Evolutionary conservation across 208 protist species (phyloP), one percentile per base, ranked within the genome.

Genomic region (Trypanosoma cruzi): DNA sequence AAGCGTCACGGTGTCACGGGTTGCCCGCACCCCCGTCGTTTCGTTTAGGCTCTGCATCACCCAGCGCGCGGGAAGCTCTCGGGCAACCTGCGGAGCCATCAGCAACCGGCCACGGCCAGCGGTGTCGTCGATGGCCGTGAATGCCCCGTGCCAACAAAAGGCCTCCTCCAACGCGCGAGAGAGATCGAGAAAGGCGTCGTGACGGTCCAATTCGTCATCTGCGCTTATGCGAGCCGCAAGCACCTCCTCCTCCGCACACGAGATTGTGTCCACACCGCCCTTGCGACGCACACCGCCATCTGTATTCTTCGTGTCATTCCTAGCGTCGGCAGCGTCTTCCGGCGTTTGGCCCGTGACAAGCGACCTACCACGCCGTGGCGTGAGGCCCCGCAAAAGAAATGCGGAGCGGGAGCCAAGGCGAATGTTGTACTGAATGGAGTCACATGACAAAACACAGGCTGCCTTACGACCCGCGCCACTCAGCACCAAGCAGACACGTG

Each of bases 31-130:
- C 26, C 55, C 53, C 18, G 62, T 60, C 37, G 79, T 63, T 8
- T 75, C 75, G 24, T 82, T 83, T n/a, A 87, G 58, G 37, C 80
- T 80, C 52, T 88, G 80, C 75, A 92, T 80, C 37, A 89, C 76
- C 86, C 86, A 92, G 13, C 83, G 82, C n/a, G 82, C 66, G 2
- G 78, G 78, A 53, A 92, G 73, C 68, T 92, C 86, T 28, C 77
- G 42, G 26, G 79, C 11, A 29, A 78, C 75, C 22, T 84, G 77
- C 29, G 60, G 56, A 13, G 80, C 64, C 8, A 65, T 36, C 16
- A 71, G 16, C 20, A 49, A 52, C 13, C 44, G 61, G 63, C 4
- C 65, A 18, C 0, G 34, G 4, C 4, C 48, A 4, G 18, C 48
- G 16, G 48, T 4, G 54, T 32, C 26, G 67, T 64, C 11, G 4